Evolutionary conservation across 345 rosid genomes (phyloP), one percentile per base, ranked within the genome.

Genomic region (Psidium friedrichsthalianum): DNA sequence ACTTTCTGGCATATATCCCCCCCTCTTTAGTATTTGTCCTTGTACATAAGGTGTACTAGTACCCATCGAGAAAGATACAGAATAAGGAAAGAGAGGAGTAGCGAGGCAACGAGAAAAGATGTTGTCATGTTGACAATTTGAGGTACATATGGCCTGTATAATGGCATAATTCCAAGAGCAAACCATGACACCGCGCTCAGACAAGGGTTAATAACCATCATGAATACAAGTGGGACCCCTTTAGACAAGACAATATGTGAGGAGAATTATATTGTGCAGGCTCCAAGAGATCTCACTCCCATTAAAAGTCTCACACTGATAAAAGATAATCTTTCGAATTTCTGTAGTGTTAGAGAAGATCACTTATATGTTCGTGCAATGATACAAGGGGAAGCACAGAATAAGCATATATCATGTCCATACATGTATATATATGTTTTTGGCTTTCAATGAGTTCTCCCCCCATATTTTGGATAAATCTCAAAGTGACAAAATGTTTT

Each of bases 231-330:
- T 8, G 84, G 84, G 84, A 6, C 84, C 84, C 24, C 20, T 82
- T 51, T 82, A 82, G 84, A 82, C 84, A 82, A 82, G 84, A 82
- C 84, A 82, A 82, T 52, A 40, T 82, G 83, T 52, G 44, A 51
- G 84, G 44, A 36, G 53, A 82, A 29, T 82, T 18, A 36, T 69
- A 69, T 69, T 18, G 47, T 20, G 80, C 20, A 18, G 80, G 80
- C 80, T 49, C 53, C 69, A 49, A 51, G 69, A 61, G 81, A 84
- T 61, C 82, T 6, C 47, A 32, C 49, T 55, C 47, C 64, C 51
- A 82, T 51, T 20, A 24, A 25, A 54, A 53, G 29, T 82, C 36
- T 15, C 59, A 8, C 47, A 5, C 80, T 36, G 7, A 8, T 36
- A 69, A 4, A 69, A 36, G 36, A 2, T 36, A 18, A 69, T 69